phyloP scores from a whole-genome alignment of 2,329 filamentous ascomycete species.

The Colletotrichum noveboracense region DNA sequence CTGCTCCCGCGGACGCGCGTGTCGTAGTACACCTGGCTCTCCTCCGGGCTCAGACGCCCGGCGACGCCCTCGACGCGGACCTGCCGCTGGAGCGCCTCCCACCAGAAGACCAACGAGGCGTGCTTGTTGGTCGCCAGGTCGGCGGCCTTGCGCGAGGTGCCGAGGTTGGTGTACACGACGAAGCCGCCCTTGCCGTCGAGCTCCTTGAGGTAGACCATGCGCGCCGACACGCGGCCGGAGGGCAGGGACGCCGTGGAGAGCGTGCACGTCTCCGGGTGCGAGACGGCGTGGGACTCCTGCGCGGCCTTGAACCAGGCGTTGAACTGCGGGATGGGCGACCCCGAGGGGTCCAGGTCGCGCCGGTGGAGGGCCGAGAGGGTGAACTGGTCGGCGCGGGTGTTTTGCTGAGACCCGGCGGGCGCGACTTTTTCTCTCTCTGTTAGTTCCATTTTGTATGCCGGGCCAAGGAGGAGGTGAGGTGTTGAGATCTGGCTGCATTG shows the following conservation, averaged over 20 bases:
- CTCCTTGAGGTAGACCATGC: conserved; percentile 95
- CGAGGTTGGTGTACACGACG: conserved; percentile 94
- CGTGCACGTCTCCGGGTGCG: conserved; percentile 87
- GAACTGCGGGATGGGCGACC: conserved; percentile 81
- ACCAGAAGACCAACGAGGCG: conserved; percentile 89
- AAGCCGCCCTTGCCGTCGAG: conserved; percentile 78
- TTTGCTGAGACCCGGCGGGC: conserved; percentile 62
- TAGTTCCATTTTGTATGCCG: not conserved
- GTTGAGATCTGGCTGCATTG: not conserved
- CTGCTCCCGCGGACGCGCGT: conserved; percentile 78
- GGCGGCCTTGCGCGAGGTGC: conserved; percentile 70
- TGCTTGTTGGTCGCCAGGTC: conserved; percentile 78
- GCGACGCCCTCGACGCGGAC: conserved; percentile 84
- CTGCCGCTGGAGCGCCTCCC: conserved; percentile 85
- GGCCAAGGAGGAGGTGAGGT: not conserved
- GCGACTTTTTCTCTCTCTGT: conserved; percentile 55
- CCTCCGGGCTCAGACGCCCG: conserved; percentile 69
- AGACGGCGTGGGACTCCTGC: conserved; percentile 52
- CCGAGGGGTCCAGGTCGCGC: conserved; percentile 60
- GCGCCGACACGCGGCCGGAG: conserved; percentile 81
- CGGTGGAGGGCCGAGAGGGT: conserved; percentile 64
- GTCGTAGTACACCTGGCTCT: conserved; percentile 74
- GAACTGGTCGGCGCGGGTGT: conserved; percentile 78
- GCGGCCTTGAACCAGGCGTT: conserved; percentile 86
- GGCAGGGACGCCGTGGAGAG: conserved; percentile 86